Conservation (phyloP, 225 moss, liverwort and hornwort genomes). For the Marchantia paleacea region DNA sequence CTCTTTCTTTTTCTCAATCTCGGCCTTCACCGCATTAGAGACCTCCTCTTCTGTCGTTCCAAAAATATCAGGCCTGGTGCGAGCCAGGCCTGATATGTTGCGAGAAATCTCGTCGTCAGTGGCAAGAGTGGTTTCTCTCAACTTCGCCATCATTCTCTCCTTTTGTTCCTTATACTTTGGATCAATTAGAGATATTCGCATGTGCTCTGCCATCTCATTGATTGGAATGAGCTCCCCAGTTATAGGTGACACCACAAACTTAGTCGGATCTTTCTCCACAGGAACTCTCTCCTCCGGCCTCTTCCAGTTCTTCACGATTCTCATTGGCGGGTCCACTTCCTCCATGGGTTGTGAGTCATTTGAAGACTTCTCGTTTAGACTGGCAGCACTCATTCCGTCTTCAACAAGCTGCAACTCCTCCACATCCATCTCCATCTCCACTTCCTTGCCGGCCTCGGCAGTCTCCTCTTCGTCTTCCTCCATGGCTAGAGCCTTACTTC, state of each 20-base stretch:
- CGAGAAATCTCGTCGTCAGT: constrained; percentile 98
- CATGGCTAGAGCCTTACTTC: constrained; percentile 79
- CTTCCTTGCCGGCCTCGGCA: constrained; percentile 88
- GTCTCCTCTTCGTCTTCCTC: constrained; percentile 86
- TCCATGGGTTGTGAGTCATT: constrained; percentile 50
- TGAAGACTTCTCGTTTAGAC: constrained; percentile 51
- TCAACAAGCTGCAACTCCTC: constrained; percentile 95
- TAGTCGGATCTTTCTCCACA: constrained; percentile 74
- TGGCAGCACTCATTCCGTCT: constrained; percentile 88
- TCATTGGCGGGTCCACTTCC: constrained; percentile 87
- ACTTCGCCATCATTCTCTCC: constrained; percentile 99
- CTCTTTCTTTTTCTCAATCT: constrained; percentile 98
- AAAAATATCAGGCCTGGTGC: constrained; percentile 96
- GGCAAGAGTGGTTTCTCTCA: constrained; percentile 95
- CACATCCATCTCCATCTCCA: constrained; percentile 99
- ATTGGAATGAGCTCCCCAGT: constrained; percentile 92
- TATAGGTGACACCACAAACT: constrained; percentile 91
- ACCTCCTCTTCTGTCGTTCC: constrained; percentile 99
- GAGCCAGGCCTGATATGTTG: constrained; percentile 93
- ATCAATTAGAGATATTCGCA: constrained; percentile 98
- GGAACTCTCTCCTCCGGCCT: constrained; percentile 89
- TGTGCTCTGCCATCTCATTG: constrained; percentile 99
- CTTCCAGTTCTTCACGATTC: constrained; percentile 97
- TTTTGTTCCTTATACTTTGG: constrained; percentile 99
- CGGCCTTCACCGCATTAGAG: constrained; percentile 98